Conservation (phyloP, 805 yeast species). For the Wickerhamiella sorbophila region DNA sequence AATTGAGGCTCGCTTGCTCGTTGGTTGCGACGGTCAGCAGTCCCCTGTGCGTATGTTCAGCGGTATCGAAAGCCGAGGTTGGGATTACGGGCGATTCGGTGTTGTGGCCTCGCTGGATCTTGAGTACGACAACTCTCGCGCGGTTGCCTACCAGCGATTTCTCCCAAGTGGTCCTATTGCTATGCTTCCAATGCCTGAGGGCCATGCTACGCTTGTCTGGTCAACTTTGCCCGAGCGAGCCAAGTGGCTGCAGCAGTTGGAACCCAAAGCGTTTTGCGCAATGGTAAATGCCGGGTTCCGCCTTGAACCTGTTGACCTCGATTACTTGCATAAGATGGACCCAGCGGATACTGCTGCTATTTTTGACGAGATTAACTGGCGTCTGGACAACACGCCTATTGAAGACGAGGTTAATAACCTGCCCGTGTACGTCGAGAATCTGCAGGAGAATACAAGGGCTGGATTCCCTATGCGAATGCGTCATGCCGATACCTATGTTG, state of each 20-base stretch:
- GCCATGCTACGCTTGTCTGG: slow-evolving; percentile 90
- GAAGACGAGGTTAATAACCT: slow-evolving; percentile 35
- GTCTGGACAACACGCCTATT: slow-evolving; percentile 35
- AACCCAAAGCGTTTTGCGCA: slow-evolving; percentile 47
- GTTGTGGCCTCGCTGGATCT: slow-evolving; percentile 80
- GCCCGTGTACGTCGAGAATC: slow-evolving; percentile 52
- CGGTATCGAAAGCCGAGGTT: slow-evolving; percentile 73
- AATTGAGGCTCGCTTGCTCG: slow-evolving; percentile 55
- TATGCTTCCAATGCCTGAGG: slow-evolving; percentile 72
- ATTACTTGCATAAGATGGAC: slow-evolving; percentile 41
- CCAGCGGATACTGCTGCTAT: slow-evolving; percentile 30
- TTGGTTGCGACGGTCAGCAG: slow-evolving; percentile 94
- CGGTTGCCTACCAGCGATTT: slow-evolving; percentile 88
- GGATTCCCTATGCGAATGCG: slow-evolving; percentile 76
- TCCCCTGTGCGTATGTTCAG: slow-evolving; percentile 82
- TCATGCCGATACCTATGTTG: slow-evolving; percentile 81
- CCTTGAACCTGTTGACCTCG: slow-evolving; percentile 62
- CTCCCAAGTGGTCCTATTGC: slow-evolving; percentile 89
- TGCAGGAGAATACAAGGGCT: slow-evolving; percentile 57
- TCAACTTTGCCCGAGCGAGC: slow-evolving; percentile 68
- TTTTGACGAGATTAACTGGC: slow-evolving; percentile 58
- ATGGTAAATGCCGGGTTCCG: slow-evolving; percentile 78
- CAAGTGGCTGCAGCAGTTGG: slow-evolving; percentile 40
- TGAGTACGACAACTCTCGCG: slow-evolving; percentile 53
- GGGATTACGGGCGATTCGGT: slow-evolving; percentile 81